Conservation (phyloP, 805 yeast species). For the Ogataea minuta region DNA sequence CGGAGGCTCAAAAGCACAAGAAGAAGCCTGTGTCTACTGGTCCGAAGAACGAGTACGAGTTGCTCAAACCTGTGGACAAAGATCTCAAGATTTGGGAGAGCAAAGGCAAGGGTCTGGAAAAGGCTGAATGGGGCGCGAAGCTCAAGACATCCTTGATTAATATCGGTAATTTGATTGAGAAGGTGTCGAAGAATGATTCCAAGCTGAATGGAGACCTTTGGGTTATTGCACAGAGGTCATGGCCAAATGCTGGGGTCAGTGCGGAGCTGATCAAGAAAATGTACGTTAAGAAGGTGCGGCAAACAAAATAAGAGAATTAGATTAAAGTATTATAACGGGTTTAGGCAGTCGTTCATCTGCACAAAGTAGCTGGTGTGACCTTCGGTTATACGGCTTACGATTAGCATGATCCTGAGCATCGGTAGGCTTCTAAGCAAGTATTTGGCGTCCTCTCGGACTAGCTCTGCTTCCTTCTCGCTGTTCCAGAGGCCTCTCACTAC, state of each 20-base stretch:
- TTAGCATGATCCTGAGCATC: slow-evolving; percentile 5
- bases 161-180: slow-evolving; percentile 33
- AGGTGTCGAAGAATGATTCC: slow-evolving; percentile 20
- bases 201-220: slow-evolving; percentile 30
- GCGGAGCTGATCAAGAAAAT: slow-evolving; percentile 32
- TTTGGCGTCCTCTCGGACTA: background rate
- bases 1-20: slow-evolving; percentile 5
- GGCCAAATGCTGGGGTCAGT: slow-evolving; percentile 35
- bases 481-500: slow-evolving; percentile 22
- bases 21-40: slow-evolving; percentile 14
- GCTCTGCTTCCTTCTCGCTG: slow-evolving; percentile 3
- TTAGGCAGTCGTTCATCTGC: background rate
- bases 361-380: slow-evolving; percentile 15
- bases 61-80: slow-evolving; percentile 28
- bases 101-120: slow-evolving; percentile 34
- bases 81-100: slow-evolving; percentile 32
- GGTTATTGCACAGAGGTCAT: slow-evolving; percentile 32
- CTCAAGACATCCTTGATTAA: slow-evolving; percentile 30
- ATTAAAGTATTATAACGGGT: background rate
- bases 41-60: slow-evolving; percentile 21
- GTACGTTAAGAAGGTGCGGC: slow-evolving; percentile 31
- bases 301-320: slow-evolving; percentile 9
- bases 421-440: slow-evolving; percentile 2
- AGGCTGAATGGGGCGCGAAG: slow-evolving; percentile 31
- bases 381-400: slow-evolving; percentile 3